Percentiles rank a stretch among this genome's conserved stretches.
Conservation (phyloP, 345 rosid genomes). For the Populus tremula region DNA sequence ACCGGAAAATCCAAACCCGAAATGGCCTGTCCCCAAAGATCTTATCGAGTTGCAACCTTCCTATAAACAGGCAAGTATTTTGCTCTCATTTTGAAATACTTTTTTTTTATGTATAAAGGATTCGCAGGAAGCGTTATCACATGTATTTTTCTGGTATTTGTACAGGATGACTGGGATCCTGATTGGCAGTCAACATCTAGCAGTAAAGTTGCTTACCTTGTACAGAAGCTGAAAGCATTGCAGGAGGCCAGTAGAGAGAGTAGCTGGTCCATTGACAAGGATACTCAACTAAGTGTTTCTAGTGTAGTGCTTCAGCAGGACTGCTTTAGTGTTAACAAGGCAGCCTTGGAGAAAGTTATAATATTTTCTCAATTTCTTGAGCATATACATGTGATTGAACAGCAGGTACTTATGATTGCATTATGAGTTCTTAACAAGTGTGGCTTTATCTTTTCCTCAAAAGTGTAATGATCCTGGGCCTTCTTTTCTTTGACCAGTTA, state of each 20-base stretch:
- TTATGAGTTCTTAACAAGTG: not conserved
- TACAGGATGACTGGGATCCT: slow-evolving; percentile 94
- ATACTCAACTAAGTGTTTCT: slow-evolving; percentile 19
- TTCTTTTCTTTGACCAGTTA: slow-evolving; percentile 41
- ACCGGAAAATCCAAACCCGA: slow-evolving; percentile 92
- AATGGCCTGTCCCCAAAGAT: slow-evolving; percentile 96
- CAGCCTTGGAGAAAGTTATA: slow-evolving; percentile 61
- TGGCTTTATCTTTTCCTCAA: not conserved
- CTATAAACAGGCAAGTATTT: slow-evolving; percentile 67
- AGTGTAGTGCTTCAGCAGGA: slow-evolving; percentile 17
- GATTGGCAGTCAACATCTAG: slow-evolving; percentile 98
- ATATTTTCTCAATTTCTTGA: slow-evolving; percentile 95
- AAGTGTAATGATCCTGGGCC: not conserved
- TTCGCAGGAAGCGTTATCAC: slow-evolving; percentile 8
- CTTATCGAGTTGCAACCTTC: slow-evolving; percentile 97
- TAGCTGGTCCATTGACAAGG: slow-evolving; percentile 24
- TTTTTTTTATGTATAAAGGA: not conserved
- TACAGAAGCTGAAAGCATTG: slow-evolving; percentile 63
- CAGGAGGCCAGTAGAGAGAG: slow-evolving; percentile 42
- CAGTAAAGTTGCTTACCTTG: slow-evolving; percentile 84
- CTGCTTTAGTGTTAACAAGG: slow-evolving; percentile 28
- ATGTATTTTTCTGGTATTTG: slow-evolving; percentile 20
- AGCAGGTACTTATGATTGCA: slow-evolving; percentile 57
- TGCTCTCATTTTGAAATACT: not conserved
- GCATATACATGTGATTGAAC: slow-evolving; percentile 83